These are phyloP conservation scores for Fusarium sp. DNA, from an alignment of 2,329 filamentous ascomycete genomes.

Conservation along the genomic window DNA sequence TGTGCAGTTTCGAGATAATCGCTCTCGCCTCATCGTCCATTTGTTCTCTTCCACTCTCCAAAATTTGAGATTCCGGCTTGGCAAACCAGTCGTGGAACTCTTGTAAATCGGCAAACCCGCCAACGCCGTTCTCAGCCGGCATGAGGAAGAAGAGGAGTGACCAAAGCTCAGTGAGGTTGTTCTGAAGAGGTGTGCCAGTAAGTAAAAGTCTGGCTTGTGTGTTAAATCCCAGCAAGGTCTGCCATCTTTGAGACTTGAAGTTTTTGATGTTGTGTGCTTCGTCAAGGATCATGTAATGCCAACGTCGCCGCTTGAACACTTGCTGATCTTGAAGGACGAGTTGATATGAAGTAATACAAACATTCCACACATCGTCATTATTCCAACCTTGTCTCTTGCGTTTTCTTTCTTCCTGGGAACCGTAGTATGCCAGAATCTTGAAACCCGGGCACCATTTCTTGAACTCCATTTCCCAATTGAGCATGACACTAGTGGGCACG, in stretches of 20 bases:
- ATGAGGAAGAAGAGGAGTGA: slow-evolving; percentile 96
- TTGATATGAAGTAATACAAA: slow-evolving; percentile 97
- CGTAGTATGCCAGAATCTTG: slow-evolving; percentile 98
- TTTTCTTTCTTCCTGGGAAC: slow-evolving; percentile 90
- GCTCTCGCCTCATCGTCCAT: slow-evolving; percentile 94
- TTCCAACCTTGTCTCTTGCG: slow-evolving; percentile 94
- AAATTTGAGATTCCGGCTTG: slow-evolving; percentile 93
- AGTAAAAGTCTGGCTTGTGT: slow-evolving; percentile 88
- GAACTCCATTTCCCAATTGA: slow-evolving; percentile 99
- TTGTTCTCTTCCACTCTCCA: slow-evolving; percentile 92
- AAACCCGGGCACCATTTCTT: slow-evolving; percentile 99
- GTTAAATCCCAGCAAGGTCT: slow-evolving; percentile 93
- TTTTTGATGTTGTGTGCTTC: slow-evolving; percentile 99
- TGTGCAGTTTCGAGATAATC: slow-evolving; percentile 93
- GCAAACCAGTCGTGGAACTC: slow-evolving; percentile 98
- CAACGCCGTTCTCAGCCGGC: slow-evolving; percentile 87
- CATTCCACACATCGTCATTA: slow-evolving; percentile 94
- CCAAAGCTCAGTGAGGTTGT: slow-evolving; percentile 97
- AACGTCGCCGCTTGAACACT: slow-evolving; percentile 90
- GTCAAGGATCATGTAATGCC: slow-evolving; percentile 98
- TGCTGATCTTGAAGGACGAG: slow-evolving; percentile 94
- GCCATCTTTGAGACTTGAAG: slow-evolving; percentile 97
- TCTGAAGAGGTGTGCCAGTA: slow-evolving; percentile 95
- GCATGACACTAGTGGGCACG: slow-evolving; percentile 96
- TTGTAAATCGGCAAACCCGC: slow-evolving; percentile 92